phyloP scores from a whole-genome alignment of 1,284 basidiomycete species.

The Thelephora terrestris region DNA sequence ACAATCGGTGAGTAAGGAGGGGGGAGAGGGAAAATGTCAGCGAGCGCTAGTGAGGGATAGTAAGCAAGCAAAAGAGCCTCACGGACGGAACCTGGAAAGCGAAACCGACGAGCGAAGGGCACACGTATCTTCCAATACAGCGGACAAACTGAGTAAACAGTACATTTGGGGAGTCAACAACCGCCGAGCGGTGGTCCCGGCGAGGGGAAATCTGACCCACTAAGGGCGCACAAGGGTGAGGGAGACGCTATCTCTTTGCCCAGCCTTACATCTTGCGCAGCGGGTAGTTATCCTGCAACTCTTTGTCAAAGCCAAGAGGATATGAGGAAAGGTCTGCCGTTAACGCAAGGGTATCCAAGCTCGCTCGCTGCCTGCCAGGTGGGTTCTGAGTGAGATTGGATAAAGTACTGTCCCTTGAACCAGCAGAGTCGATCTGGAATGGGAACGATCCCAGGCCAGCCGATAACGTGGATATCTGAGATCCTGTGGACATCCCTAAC shows the following conservation, averaged over 20 bases:
- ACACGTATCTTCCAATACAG: background rate
- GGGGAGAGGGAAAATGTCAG: constrained; percentile 10
- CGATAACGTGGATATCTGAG: constrained; percentile 62
- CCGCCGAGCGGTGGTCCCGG: background rate
- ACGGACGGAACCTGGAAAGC: constrained; percentile 10
- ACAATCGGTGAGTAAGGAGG: constrained; percentile 3
- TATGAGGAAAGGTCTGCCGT: constrained; percentile 73
- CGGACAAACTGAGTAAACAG: background rate
- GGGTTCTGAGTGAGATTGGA: constrained; percentile 7
- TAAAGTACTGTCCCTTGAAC: constrained; percentile 18
- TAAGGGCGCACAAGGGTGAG: too few relatives aligned
- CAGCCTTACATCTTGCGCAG: background rate
- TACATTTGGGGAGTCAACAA: background rate
- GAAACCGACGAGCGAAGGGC: constrained; percentile 1
- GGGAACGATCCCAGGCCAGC: constrained; percentile 69
- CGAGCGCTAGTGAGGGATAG: constrained; percentile 9
- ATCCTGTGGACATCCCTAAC: constrained; percentile 59
- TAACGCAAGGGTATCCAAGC: constrained; percentile 70
- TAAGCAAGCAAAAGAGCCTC: constrained; percentile 1
- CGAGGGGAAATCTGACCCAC: too few relatives aligned
- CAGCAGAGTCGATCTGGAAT: constrained; percentile 67
- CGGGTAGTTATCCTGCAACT: constrained; percentile 8
- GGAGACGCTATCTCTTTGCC: background rate
- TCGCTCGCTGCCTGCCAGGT: constrained; percentile 52
- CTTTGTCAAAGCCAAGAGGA: constrained; percentile 54